Percentiles rank a stretch among this genome's conserved stretches.
Conservation (phyloP, 495 filamentous ascomycete species). For the Annulohypoxylon stygium region DNA sequence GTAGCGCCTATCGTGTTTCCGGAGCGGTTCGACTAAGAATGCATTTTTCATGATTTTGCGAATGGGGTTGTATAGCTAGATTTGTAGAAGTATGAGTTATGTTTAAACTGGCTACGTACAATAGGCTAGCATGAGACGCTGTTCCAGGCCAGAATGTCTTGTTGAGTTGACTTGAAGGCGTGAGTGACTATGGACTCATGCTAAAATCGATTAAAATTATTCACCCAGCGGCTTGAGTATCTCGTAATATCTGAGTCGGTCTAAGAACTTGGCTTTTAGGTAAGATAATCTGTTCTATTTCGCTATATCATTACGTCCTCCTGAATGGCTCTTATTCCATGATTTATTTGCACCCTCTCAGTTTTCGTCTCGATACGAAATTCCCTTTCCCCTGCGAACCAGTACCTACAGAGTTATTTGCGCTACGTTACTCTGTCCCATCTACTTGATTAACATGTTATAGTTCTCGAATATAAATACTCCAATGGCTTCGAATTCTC, state of each 20-base stretch:
- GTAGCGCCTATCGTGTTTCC: slow-evolving; percentile 88
- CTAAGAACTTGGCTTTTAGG: too few relatives aligned
- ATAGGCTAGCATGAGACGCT: neutral
- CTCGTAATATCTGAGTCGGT: too few relatives aligned
- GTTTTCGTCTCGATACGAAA: too few relatives aligned
- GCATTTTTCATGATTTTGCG: neutral
- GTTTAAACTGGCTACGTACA: neutral
- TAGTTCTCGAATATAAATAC: neutral
- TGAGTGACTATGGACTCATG: neutral
- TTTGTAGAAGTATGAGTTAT: neutral
- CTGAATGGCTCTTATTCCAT: too few relatives aligned
- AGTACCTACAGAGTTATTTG: too few relatives aligned
- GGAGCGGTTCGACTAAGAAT: slow-evolving; percentile 77
- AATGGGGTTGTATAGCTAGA: neutral
- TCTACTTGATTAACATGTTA: neutral
- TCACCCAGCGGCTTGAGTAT: neutral
- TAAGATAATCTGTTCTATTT: too few relatives aligned
- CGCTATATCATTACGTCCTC: too few relatives aligned
- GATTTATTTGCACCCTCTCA: too few relatives aligned
- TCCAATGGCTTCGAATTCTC: neutral
- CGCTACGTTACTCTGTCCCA: neutral
- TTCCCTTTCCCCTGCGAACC: too few relatives aligned
- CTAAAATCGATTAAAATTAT: neutral
- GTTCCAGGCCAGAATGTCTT: neutral
- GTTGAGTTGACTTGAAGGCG: neutral